These are phyloP conservation scores for Eleusine indica DNA, from an alignment of 176 grass and related monocot genomes.

Conservation along the genomic window DNA sequence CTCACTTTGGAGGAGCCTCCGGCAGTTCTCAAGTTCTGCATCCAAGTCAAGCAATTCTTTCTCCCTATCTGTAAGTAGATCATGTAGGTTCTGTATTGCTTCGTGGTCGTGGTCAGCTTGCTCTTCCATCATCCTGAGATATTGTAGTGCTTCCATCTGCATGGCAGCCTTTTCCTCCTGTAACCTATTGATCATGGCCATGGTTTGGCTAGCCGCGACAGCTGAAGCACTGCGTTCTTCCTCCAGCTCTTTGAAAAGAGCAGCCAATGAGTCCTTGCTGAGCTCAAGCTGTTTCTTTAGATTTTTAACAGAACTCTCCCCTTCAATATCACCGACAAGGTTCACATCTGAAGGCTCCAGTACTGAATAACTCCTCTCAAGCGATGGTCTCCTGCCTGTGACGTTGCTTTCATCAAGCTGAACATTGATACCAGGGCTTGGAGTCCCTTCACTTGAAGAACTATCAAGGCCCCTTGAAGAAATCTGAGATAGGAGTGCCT, in stretches of 20 bases:
- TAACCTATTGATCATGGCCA: slow-evolving; percentile 92
- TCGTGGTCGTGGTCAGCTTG: slow-evolving; percentile 87
- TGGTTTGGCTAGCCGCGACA: slow-evolving; percentile 78
- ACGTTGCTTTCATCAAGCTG: slow-evolving; percentile 52
- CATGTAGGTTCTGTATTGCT: slow-evolving; percentile 75
- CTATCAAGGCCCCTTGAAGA: slow-evolving; percentile 54
- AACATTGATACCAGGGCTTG: slow-evolving; percentile 37
- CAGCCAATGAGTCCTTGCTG: slow-evolving; percentile 58
- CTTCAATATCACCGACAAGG: slow-evolving; percentile 52
- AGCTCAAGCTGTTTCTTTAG: slow-evolving; percentile 65
- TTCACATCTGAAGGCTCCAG: slow-evolving; percentile 68
- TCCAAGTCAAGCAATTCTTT: slow-evolving; percentile 85
- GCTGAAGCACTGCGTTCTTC: slow-evolving; percentile 87
- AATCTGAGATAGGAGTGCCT: slow-evolving; percentile 80
- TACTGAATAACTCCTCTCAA: slow-evolving; percentile 66
- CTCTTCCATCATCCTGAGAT: slow-evolving; percentile 95
- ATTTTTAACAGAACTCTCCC: slow-evolving; percentile 53
- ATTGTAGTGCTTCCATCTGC: slow-evolving; percentile 94
- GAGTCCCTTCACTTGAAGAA: slow-evolving; percentile 41
- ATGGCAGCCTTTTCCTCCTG: slow-evolving; percentile 91
- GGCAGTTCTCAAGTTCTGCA: slow-evolving; percentile 53
- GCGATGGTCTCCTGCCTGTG: slow-evolving; percentile 47
- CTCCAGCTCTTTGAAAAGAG: slow-evolving; percentile 80
- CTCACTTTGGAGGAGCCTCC: slow-evolving; percentile 24
- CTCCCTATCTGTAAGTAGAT: slow-evolving; percentile 85